Percentiles rank a stretch among this genome's conserved stretches.
phyloP scores from a whole-genome alignment of 192 early-diverging fungal genomes.

The Backusella circina region DNA sequence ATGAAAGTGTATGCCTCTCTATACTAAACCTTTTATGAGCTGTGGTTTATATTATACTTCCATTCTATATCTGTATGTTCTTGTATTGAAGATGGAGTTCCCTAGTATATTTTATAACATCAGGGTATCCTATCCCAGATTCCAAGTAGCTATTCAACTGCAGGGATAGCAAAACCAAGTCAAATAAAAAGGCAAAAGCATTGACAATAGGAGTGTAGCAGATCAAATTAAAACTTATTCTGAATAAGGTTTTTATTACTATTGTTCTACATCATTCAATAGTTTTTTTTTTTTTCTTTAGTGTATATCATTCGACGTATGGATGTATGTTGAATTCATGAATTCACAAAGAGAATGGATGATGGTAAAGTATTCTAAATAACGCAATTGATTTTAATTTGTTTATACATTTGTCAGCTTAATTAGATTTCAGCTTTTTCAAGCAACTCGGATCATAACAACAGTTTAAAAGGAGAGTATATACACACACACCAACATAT shows the following conservation, averaged over 20 bases:
- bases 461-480: background rate
- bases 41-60: background rate
- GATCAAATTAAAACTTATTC: background rate
- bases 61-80: background rate
- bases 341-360: background rate
- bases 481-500: background rate
- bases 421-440: background rate
- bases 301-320: background rate
- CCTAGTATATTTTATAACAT: background rate
- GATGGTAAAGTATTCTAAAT: background rate
- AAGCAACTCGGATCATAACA: background rate
- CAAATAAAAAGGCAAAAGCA: conserved; percentile 1
- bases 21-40: background rate
- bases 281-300: too few species aligned
- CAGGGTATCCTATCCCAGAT: background rate
- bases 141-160: background rate
- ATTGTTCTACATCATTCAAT: background rate
- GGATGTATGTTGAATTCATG: background rate
- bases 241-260: background rate
- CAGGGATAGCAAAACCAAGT: background rate
- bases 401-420: background rate
- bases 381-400: background rate
- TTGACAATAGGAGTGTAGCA: background rate
- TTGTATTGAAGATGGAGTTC: background rate
- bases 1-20: background rate